These are phyloP conservation scores for Phtheirospermum japonicum DNA, from an alignment of 257 asterid species.

Conservation along the genomic window DNA sequence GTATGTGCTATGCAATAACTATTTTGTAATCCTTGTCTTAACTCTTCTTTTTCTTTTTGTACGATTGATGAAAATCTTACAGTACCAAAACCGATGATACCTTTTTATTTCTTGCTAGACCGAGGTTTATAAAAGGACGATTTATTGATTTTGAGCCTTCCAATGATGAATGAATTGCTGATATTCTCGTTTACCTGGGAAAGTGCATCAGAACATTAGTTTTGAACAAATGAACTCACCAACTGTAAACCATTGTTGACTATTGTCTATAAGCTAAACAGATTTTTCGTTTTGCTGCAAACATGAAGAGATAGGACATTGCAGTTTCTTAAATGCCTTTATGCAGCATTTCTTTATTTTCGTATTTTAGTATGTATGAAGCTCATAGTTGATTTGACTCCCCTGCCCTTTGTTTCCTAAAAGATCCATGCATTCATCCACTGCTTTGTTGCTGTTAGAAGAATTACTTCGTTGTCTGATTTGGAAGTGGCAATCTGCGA, in stretches of 20 bases:
- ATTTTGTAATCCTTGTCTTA: background rate
- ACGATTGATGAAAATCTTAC: too few relatives aligned
- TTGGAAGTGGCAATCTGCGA: constrained; percentile 77
- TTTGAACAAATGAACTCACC: constrained; percentile 12
- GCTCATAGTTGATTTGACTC: constrained; percentile 23
- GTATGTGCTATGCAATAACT: constrained; percentile 7
- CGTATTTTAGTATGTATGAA: background rate
- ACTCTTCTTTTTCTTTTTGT: too few relatives aligned
- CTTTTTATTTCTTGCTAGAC: background rate
- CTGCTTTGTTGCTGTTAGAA: constrained; percentile 86
- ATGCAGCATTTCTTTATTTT: constrained; percentile 4
- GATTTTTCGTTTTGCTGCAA: background rate
- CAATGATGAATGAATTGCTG: background rate
- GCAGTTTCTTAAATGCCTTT: too few relatives aligned
- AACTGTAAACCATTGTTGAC: background rate
- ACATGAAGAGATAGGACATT: background rate
- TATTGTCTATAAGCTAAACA: background rate
- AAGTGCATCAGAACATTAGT: background rate
- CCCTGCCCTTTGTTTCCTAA: constrained; percentile 11
- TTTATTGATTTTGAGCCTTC: background rate
- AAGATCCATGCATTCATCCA: constrained; percentile 85
- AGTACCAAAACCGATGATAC: background rate
- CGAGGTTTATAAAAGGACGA: background rate
- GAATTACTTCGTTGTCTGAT: constrained; percentile 73
- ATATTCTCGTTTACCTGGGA: background rate